Conservation (phyloP, 106 monocot species). For the Apostasia ramifera region DNA sequence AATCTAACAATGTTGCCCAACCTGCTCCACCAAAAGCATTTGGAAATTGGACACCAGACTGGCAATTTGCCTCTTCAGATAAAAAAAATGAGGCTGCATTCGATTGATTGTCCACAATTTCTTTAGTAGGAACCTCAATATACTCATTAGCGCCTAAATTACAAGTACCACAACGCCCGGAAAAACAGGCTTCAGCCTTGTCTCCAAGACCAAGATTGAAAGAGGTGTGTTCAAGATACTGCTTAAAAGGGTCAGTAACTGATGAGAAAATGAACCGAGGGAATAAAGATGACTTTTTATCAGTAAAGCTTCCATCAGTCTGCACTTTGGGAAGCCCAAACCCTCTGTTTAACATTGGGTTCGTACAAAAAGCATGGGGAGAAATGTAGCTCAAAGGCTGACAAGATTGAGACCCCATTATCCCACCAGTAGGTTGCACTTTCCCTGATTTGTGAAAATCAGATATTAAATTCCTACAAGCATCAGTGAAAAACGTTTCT, state of each 20-base stretch:
- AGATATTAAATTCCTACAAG: conserved; percentile 17
- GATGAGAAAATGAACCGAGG: conserved; percentile 63
- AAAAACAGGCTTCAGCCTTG: conserved; percentile 12
- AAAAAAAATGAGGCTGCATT: conserved; percentile 15
- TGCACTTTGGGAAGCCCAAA: conserved; percentile 21
- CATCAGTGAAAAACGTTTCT: conserved; percentile 19
- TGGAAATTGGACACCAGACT: conserved; percentile 6
- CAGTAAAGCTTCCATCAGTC: conserved; percentile 18
- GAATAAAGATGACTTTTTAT: conserved; percentile 11
- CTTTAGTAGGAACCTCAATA: conserved; percentile 5
- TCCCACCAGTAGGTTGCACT: conserved; percentile 9
- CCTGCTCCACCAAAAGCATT: conserved; percentile 50
- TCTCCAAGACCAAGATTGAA: conserved; percentile 8
- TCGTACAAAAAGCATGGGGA: conserved; percentile 45
- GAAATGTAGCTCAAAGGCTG: conserved; percentile 15
- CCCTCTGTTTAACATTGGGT: conserved; percentile 48
- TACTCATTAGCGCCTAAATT: conserved; percentile 4
- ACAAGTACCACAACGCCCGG: background rate
- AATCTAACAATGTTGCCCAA: conserved; percentile 44
- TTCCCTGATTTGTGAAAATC: conserved; percentile 11
- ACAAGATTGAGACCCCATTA: background rate
- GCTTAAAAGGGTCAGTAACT: conserved; percentile 45
- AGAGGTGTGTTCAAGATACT: conserved; percentile 18
- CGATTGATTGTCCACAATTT: conserved; percentile 11
- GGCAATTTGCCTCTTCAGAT: conserved; percentile 12